Evolutionary conservation across 2,329 filamentous ascomycete genomes (phyloP), one percentile per base, ranked within the genome.

Genomic region (Hortaea sp.): DNA sequence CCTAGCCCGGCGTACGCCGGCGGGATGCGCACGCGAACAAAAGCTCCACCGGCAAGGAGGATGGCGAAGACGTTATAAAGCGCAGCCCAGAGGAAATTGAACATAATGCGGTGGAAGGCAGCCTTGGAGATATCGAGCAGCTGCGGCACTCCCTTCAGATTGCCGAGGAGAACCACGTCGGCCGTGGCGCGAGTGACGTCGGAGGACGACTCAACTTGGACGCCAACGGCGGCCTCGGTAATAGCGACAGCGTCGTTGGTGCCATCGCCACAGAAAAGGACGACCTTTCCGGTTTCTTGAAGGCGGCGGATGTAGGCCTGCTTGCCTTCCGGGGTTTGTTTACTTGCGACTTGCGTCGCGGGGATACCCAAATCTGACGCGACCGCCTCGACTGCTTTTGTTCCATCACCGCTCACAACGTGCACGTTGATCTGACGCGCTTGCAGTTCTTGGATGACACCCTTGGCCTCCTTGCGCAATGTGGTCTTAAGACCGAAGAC

Each of bases 161-260:
- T 12, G 5, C 29, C 45, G 60, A 86, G 70, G 11, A 90, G 72
- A 0, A 88, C 77, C 0, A 84, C 78, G 54, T 88, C 83, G 0
- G 85, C 81, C 0, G 82, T 81, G 2, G 71, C 73, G 45, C 77
- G 69, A 0, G 85, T 81, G 1, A 88, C 71, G 47, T 88, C 84
- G 1, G 74, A 78, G 5, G 72, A 70, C 46, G 69, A 72, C 48
- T 75, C 76, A 60, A 90, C 77, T 53, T 86, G 82, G 0, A 88
- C 70, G 29, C 86, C 86, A 29, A 90, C 74, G 5, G 75, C 76
- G 1, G 86, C 83, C 57, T 81, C 77, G 0, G 83, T 79, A 2
- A 90, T 71, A 0, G 85, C 85, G 2, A 78, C 72, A 0, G 85
- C 82, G 57, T 90, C 85, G 61, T 90, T 90, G 10, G 83, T 88